Conservation (phyloP, 495 filamentous ascomycete genomes). For the Penicillium riverlandense region DNA sequence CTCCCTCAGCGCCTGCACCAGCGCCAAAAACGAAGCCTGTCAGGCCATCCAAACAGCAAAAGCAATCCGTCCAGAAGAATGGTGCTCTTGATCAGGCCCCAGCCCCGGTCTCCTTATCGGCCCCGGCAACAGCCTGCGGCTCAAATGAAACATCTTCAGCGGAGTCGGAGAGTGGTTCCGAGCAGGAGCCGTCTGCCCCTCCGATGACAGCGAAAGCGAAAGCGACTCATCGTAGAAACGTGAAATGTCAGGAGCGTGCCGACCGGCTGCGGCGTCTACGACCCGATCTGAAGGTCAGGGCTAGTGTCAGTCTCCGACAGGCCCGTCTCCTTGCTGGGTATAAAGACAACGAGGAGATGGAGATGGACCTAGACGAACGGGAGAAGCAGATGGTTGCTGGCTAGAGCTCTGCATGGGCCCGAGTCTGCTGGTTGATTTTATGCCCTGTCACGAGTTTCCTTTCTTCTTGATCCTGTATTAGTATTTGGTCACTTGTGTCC, state of each 20-base stretch:
- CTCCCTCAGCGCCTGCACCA: no score
- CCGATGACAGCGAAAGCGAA: conserved; percentile 4
- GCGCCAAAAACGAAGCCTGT: no score
- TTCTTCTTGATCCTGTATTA: not conserved
- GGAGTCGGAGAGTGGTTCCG: no score
- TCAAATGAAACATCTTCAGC: not conserved
- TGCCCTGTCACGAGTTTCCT: conserved; percentile 5
- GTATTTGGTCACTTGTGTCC: conserved; percentile 1
- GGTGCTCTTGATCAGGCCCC: conserved; percentile 1
- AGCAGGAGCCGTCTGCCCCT: no score
- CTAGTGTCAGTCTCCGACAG: conserved; percentile 17
- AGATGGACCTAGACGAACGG: conserved; percentile 16
- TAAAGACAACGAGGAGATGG: conserved; percentile 22
- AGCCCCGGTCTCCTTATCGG: not conserved
- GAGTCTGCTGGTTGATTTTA: not conserved
- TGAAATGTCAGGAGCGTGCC: conserved; percentile 20
- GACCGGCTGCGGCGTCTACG: conserved; percentile 20
- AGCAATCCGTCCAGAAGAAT: not conserved
- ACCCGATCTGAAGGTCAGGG: conserved; percentile 18
- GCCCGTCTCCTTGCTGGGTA: conserved; percentile 24
- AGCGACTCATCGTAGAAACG: conserved; percentile 16
- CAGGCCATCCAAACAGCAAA: not conserved
- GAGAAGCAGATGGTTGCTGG: conserved; percentile 14
- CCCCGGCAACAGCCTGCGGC: not conserved
- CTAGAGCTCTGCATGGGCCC: not conserved